Evolutionary conservation across 176 grass and related monocot species (phyloP), one percentile per base, ranked within the genome.

Genomic region (Carex parvula): DNA sequence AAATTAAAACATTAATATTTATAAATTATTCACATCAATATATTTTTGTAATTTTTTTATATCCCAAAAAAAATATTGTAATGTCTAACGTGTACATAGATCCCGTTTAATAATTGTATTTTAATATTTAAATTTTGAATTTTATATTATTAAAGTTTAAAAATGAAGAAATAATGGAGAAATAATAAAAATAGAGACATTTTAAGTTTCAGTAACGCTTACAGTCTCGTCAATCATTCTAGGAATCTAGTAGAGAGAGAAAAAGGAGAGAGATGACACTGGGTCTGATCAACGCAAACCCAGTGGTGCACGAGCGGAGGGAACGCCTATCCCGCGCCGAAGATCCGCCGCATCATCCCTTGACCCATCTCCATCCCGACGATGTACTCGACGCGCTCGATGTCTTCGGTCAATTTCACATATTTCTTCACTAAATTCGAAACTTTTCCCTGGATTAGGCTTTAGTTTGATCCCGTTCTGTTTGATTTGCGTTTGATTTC

Each of bases 231-330:
- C 44, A 46, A 46, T 46, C 44, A 46, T 46, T 8, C 8, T 8
- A 46, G 37, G 37, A 39, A 39, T 39, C 5, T 39, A 44, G 42
- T 9, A 9, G 18, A 58, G 17, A 41, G 52, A 73, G n/a, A n/a
- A n/a, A 50, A 48, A 35, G 29, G 44, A 22, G 54, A 57, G 68
- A 83, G 84, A 98, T 94, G 95, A 98, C 92, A 79, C 79, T 98
- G 79, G 95, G 95, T 37, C 88, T 98, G 91, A 94, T 98, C 87
- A 98, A 98, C 88, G 95, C 95, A 74, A 91, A 98, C 86, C 95
- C 92, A 29, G 92, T 98, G 89, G 92, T 94, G 81, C 92, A 93
- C 89, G 92, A 92, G 61, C 86, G 87, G 87, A 88, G 63, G 82
- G 91, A 98, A 76, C 89, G 92, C 59, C 48, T 84, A 24, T 80